Conservation (phyloP, 1,139 yeast species). For the Pichia sp. region DNA sequence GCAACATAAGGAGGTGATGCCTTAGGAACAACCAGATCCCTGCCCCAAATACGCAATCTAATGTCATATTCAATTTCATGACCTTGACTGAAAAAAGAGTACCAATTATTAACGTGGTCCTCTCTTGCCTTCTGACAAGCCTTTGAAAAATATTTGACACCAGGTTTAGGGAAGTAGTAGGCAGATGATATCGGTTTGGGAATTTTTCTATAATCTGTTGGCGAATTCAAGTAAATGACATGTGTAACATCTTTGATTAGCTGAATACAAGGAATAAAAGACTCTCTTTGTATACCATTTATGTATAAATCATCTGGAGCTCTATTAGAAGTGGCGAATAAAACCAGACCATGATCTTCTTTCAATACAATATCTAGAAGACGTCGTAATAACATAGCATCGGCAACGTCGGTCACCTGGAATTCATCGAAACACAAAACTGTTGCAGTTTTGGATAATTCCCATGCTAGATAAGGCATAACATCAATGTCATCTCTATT, state of each 20-base stretch:
- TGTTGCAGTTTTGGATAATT: constrained; percentile 67
- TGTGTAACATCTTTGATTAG: constrained; percentile 64
- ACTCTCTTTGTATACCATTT: constrained; percentile 87
- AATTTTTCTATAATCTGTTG: constrained; percentile 87
- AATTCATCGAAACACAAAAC: constrained; percentile 92
- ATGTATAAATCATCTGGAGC: constrained; percentile 90
- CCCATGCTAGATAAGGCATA: constrained; percentile 77
- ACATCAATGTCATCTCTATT: constrained; percentile 64
- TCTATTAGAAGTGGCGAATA: constrained; percentile 91
- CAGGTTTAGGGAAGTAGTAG: constrained; percentile 68
- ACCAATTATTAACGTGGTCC: constrained; percentile 74
- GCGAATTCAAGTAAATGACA: constrained; percentile 78
- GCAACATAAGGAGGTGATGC: constrained; percentile 79
- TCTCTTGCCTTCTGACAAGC: constrained; percentile 43
- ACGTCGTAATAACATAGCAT: constrained; percentile 88
- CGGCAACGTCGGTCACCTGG: constrained; percentile 96
- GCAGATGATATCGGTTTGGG: constrained; percentile 79
- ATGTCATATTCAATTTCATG: constrained; percentile 35
- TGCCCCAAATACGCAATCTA: constrained; percentile 75
- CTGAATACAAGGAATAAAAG: constrained; percentile 87
- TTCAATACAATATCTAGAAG: constrained; percentile 54
- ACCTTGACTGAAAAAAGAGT: constrained; percentile 61
- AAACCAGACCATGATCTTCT: constrained; percentile 69
- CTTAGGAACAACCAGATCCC: constrained; percentile 66
- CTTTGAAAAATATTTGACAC: constrained; percentile 43